These are phyloP conservation scores for Brasenia schreberi DNA, from an alignment of 164 flowering plant species.

Conservation along the genomic window DNA sequence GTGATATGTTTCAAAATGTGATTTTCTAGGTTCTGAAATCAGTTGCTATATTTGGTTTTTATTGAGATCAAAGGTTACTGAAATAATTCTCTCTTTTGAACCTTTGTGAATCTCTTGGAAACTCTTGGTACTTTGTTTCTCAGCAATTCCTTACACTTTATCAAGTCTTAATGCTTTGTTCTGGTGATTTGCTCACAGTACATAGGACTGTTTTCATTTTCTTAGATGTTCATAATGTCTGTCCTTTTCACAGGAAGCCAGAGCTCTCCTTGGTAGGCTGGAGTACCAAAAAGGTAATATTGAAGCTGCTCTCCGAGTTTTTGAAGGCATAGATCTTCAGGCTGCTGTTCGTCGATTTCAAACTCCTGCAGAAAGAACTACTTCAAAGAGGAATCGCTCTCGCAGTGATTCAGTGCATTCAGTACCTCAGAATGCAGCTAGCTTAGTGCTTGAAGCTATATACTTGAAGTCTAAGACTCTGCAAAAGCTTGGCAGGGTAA, in stretches of 20 bases:
- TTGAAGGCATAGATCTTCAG: constrained; percentile 93
- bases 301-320: constrained; percentile 73
- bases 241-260: constrained; percentile 56
- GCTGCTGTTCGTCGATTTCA: constrained; percentile 73
- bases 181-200: not conserved
- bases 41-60: no score
- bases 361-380: constrained; percentile 29
- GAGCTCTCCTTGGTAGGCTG: constrained; percentile 92
- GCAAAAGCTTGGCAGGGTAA: constrained; percentile 76
- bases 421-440: constrained; percentile 72
- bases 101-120: no score
- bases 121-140: no score
- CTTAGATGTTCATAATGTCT: not conserved
- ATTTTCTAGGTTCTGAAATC: no score
- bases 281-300: constrained; percentile 94
- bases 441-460: constrained; percentile 85
- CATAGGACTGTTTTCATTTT: not conserved
- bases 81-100: no score
- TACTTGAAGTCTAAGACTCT: constrained; percentile 84
- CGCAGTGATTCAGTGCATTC: constrained; percentile 31
- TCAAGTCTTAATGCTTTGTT: not conserved
- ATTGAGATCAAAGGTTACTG: no score
- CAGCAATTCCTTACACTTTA: not conserved
- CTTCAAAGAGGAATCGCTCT: constrained; percentile 39
- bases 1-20: no score